Evolutionary conservation across 805 yeast genomes (phyloP).

Genomic region (Kazachstania africana): DNA sequence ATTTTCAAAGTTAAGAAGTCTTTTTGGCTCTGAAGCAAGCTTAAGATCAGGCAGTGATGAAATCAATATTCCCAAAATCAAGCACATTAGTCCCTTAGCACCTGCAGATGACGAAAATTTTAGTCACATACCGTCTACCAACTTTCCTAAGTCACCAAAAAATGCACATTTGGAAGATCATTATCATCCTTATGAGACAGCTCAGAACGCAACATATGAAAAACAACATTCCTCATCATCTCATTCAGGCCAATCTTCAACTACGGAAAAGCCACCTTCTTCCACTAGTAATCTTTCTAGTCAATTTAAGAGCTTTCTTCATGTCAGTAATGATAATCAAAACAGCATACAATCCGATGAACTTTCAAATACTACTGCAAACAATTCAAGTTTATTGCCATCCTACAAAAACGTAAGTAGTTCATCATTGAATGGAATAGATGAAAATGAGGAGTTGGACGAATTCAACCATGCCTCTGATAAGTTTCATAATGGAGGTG

Average conservation of each 20-base stretch:
- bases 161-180: conserved; percentile 8
- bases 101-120: neutral
- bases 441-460: conserved; percentile 22
- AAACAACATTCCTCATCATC: neutral
- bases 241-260: conserved; percentile 1
- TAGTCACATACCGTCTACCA: neutral
- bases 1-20: neutral
- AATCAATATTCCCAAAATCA: too few relatives aligned
- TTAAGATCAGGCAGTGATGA: too few relatives aligned
- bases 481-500: neutral
- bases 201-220: neutral
- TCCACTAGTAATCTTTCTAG: conserved; percentile 24
- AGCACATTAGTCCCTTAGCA: conserved; percentile 4
- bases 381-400: too few relatives aligned
- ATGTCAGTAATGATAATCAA: too few relatives aligned
- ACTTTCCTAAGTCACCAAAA: conserved; percentile 1
- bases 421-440: conserved; percentile 24
- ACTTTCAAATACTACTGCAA: too few relatives aligned
- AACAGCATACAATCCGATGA: too few relatives aligned
- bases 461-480: conserved; percentile 1
- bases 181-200: conserved; percentile 5
- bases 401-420: conserved; percentile 14
- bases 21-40: too few relatives aligned
- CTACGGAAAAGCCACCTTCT: conserved; percentile 2
- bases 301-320: too few relatives aligned